Percentiles rank a stretch among this genome's conserved stretches.
These are phyloP conservation scores for Ballota nigra DNA, from an alignment of 257 asterid genomes.

Conservation along the genomic window DNA sequence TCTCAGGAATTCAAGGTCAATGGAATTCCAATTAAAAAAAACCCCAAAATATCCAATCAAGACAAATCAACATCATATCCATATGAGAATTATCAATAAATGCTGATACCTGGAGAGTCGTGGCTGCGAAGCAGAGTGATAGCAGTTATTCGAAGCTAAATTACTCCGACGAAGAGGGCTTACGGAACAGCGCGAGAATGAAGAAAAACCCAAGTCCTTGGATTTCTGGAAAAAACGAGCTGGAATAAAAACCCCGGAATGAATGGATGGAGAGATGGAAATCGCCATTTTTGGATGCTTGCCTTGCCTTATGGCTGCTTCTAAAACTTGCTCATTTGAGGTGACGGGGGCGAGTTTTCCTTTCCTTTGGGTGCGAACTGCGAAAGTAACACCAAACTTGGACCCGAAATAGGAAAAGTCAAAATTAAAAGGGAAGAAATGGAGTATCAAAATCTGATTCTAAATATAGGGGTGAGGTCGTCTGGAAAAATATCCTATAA, in stretches of 20 bases:
- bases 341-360: conserved; percentile 21
- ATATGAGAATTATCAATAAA: background rate
- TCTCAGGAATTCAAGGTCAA: background rate
- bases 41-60: too few relatives aligned
- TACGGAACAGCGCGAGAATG: conserved; percentile 30
- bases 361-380: background rate
- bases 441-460: background rate
- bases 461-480: background rate
- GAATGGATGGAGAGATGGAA: conserved; percentile 37
- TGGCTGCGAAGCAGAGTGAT: conserved; percentile 28
- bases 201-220: conserved; percentile 28
- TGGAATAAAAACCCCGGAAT: conserved; percentile 34
- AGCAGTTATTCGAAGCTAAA: conserved; percentile 10
- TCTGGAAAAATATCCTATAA: background rate
- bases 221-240: conserved; percentile 30
- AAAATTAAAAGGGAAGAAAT: background rate
- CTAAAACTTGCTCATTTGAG: conserved; percentile 24
- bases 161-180: conserved; percentile 23
- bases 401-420: background rate
- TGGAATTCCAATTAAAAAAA: too few relatives aligned
- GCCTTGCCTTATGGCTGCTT: background rate
- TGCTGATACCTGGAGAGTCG: conserved; percentile 45
- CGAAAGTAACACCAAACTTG: background rate
- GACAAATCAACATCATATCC: background rate
- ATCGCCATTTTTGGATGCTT: conserved; percentile 44